phyloP scores from a whole-genome alignment of 202 grass and related monocot species.

The Eragrostis tef region DNA sequence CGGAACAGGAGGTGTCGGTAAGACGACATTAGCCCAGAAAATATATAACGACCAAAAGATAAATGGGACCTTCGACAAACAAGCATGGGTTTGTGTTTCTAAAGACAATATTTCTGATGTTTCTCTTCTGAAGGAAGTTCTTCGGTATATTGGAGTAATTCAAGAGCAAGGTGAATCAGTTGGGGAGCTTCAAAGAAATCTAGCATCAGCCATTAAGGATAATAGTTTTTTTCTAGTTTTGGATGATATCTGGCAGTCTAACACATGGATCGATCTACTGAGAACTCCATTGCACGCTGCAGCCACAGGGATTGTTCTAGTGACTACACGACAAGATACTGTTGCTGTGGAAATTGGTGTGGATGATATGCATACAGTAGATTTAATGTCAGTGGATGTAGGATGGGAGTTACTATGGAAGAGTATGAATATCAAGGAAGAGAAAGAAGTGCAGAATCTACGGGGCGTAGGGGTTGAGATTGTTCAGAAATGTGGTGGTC shows the following conservation, averaged over 20 bases:
- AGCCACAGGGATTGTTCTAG: neutral
- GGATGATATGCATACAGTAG: conserved; percentile 3
- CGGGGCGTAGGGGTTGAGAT: conserved; percentile 33
- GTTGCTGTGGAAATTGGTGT: conserved; percentile 14
- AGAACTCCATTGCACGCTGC: neutral
- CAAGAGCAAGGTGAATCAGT: conserved; percentile 13
- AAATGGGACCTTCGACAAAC: conserved; percentile 28
- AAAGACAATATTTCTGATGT: conserved; percentile 15
- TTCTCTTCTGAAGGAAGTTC: conserved; percentile 34
- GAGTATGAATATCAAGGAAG: conserved; percentile 20
- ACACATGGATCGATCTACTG: conserved; percentile 23
- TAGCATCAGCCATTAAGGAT: neutral
- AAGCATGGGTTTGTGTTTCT: conserved; percentile 51
- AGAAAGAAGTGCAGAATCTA: conserved; percentile 28
- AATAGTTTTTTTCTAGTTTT: conserved; percentile 49
- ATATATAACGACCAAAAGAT: conserved; percentile 43
- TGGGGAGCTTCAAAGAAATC: conserved; percentile 28
- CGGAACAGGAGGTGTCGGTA: conserved; percentile 58
- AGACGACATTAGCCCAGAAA: conserved; percentile 57
- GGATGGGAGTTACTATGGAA: conserved; percentile 58
- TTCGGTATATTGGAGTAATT: neutral
- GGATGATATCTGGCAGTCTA: conserved; percentile 47
- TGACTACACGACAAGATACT: conserved; percentile 44
- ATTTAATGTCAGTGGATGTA: conserved; percentile 32
- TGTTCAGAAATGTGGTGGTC: conserved; percentile 51